phyloP scores from a whole-genome alignment of 805 yeast genomes.

The Wickerhamiella kazuoi region DNA sequence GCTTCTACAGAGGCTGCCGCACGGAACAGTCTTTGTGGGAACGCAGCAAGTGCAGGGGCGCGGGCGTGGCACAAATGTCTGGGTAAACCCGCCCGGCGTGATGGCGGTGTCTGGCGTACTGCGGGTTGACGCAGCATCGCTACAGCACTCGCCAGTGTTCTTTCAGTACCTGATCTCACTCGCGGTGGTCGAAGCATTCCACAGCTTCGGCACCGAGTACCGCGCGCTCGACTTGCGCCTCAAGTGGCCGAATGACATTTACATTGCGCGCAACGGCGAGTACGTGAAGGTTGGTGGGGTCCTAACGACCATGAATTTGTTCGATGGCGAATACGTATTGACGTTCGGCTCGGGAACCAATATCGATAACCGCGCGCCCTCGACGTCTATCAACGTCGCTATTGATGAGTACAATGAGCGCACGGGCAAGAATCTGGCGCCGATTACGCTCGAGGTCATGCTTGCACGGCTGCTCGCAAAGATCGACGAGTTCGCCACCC shows the following conservation, averaged over 20 bases:
- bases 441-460: conserved; percentile 30
- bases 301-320: conserved; percentile 57
- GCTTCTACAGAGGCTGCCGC: conserved; percentile 42
- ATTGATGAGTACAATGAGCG: conserved; percentile 39
- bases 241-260: conserved; percentile 96
- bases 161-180: conserved; percentile 71
- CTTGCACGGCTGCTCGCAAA: conserved; percentile 51
- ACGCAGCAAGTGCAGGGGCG: conserved; percentile 77
- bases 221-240: conserved; percentile 60
- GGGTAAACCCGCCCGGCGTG: conserved; percentile 92
- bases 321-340: conserved; percentile 41
- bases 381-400: conserved; percentile 68
- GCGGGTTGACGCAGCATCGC: conserved; percentile 33
- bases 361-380: conserved; percentile 71
- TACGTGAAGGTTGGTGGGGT: conserved; percentile 72
- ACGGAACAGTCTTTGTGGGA: conserved; percentile 52
- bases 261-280: conserved; percentile 31
- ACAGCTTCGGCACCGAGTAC: conserved; percentile 46
- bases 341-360: conserved; percentile 82
- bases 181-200: conserved; percentile 65
- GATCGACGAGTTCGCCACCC: conserved; percentile 38
- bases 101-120: conserved; percentile 62
- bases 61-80: conserved; percentile 86
- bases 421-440: conserved; percentile 30
- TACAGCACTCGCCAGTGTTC: conserved; percentile 51